Conservation (phyloP, 352 stramenopile species). For the Hyaloperonospora brassicae region DNA sequence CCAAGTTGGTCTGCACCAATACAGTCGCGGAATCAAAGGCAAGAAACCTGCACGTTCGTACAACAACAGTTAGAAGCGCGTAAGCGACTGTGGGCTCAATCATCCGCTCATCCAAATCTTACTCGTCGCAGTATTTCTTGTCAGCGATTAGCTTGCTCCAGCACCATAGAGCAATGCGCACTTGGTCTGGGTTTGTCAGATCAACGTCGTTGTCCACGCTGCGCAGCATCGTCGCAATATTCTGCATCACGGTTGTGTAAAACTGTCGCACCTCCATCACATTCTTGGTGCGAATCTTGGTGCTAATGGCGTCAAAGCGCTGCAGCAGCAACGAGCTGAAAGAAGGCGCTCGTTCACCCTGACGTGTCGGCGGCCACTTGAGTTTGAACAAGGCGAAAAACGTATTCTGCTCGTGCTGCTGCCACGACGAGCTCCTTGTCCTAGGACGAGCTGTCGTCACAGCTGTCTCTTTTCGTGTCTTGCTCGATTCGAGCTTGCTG, state of each 20-base stretch:
- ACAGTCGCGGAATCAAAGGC: constrained; percentile 22
- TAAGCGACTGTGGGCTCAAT: not conserved
- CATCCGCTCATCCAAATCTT: constrained; percentile 1
- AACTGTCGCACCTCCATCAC: constrained; percentile 53
- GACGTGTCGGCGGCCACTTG: constrained; percentile 40
- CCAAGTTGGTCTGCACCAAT: constrained; percentile 28
- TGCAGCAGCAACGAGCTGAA: constrained; percentile 45
- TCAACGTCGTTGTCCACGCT: constrained; percentile 51
- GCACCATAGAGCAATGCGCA: constrained; percentile 67
- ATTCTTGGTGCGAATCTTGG: constrained; percentile 52
- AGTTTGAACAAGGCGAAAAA: constrained; percentile 66
- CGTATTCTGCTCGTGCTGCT: constrained; percentile 47
- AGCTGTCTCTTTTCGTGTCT: constrained; percentile 7
- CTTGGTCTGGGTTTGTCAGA: constrained; percentile 52
- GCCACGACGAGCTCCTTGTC: constrained; percentile 32
- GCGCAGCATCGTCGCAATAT: constrained; percentile 38
- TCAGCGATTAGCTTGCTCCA: constrained; percentile 56
- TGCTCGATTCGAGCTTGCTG: constrained; percentile 7
- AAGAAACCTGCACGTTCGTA: constrained; percentile 26
- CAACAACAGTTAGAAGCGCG: constrained; percentile 10
- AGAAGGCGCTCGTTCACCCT: constrained; percentile 10
- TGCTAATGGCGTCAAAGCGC: constrained; percentile 55
- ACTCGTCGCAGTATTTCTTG: constrained; percentile 35
- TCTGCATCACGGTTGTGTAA: constrained; percentile 44
- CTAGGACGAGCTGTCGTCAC: constrained; percentile 17